Evolutionary conservation across 768 basidiomycete genomes (phyloP).

Genomic region (Macrocybe gigantea): DNA sequence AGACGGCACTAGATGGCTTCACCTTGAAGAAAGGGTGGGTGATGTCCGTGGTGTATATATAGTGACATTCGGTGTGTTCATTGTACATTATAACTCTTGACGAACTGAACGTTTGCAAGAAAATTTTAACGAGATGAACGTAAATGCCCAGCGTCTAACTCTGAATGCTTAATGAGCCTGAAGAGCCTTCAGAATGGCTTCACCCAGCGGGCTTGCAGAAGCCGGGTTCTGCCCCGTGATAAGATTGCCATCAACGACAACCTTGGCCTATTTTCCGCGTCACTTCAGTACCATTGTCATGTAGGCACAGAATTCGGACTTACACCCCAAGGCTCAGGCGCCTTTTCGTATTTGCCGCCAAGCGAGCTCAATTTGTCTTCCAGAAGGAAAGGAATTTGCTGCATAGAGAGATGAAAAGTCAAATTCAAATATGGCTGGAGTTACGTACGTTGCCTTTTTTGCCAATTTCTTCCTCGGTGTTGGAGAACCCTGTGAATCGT

Average conservation of each 20-base stretch:
- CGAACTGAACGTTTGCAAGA: not conserved
- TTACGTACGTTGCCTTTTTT: constrained; percentile 36
- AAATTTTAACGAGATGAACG: constrained; percentile 3
- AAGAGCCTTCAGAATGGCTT: constrained; percentile 52
- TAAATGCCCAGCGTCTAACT: too few species aligned
- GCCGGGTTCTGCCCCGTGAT: constrained; percentile 76
- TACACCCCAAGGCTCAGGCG: constrained; percentile 49
- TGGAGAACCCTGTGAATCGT: constrained; percentile 61
- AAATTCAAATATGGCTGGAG: not conserved
- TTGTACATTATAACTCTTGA: constrained; percentile 5
- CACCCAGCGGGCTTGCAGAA: constrained; percentile 49
- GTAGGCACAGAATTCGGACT: constrained; percentile 18
- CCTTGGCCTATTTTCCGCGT: constrained; percentile 28
- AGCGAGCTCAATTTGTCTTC: constrained; percentile 59
- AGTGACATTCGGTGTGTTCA: constrained; percentile 7
- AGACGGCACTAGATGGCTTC: constrained; percentile 81
- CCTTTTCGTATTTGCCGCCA: constrained; percentile 64
- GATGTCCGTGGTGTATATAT: constrained; percentile 74
- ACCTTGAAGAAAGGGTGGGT: constrained; percentile 81
- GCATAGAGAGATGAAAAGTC: not conserved
- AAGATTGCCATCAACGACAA: constrained; percentile 53
- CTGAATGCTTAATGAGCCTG: constrained; percentile 2
- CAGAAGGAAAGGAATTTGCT: constrained; percentile 67
- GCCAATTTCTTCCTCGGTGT: constrained; percentile 54
- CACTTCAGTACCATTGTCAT: not conserved